Conservation (phyloP, 2,329 filamentous ascomycete species). For the Claviceps maximensis region DNA sequence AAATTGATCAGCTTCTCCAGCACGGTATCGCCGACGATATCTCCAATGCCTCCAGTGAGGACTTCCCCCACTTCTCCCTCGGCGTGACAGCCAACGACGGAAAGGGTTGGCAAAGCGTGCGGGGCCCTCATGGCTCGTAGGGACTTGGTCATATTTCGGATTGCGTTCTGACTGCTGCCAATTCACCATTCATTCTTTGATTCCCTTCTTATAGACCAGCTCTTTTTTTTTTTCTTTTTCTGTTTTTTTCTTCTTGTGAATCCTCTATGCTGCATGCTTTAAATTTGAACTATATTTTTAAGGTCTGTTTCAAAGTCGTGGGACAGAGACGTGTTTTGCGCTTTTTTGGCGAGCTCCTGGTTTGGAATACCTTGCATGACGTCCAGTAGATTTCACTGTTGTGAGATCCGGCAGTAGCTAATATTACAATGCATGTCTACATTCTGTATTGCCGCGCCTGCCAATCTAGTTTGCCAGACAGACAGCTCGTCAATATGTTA, state of each 20-base stretch:
- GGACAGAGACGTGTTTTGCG: neutral
- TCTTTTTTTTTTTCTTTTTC: neutral
- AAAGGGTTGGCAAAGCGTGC: conserved; percentile 10
- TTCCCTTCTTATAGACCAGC: neutral
- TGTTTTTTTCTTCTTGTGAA: neutral
- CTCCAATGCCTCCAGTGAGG: conserved; percentile 32
- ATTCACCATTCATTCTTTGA: neutral
- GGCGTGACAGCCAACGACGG: conserved; percentile 23
- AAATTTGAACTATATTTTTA: too few species aligned
- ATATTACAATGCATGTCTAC: too few species aligned
- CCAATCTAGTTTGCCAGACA: too few species aligned
- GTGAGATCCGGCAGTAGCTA: too few species aligned
- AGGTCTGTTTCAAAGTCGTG: neutral
- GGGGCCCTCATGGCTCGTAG: neutral
- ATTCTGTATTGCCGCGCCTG: too few species aligned
- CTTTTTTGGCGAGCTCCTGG: neutral
- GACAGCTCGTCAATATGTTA: too few species aligned
- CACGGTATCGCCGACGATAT: conserved; percentile 30
- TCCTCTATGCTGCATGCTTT: too few species aligned
- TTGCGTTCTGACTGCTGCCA: neutral
- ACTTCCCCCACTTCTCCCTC: conserved; percentile 35
- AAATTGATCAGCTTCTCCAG: conserved; percentile 33
- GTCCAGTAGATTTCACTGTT: neutral
- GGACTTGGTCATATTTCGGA: too few species aligned
- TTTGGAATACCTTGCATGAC: neutral